Evolutionary conservation across 129 eudicot genomes (phyloP).

Genomic region (Artemisia annua): DNA sequence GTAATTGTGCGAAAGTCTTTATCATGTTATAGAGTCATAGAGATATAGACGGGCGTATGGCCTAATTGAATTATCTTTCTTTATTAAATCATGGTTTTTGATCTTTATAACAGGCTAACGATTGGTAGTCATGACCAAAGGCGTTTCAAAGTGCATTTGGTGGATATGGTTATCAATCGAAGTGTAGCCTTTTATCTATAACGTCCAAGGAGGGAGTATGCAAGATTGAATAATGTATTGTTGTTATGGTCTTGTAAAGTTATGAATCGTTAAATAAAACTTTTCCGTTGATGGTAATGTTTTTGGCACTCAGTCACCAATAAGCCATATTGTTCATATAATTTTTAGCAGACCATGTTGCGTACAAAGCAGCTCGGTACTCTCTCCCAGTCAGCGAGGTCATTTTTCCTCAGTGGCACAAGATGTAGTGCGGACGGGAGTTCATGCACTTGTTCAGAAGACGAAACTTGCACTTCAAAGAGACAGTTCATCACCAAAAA

Average conservation of each 20-base stretch:
- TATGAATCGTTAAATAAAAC: background rate
- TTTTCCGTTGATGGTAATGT: background rate
- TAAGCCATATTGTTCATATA: background rate
- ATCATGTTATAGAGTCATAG: background rate
- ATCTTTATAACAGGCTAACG: background rate
- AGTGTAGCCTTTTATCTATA: no score
- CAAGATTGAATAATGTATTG: background rate
- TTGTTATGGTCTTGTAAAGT: slow-evolving; percentile 6
- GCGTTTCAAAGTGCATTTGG: background rate
- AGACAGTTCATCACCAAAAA: slow-evolving; percentile 43
- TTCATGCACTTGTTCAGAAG: slow-evolving; percentile 90
- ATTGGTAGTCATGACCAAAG: slow-evolving; percentile 2
- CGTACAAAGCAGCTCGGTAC: slow-evolving; percentile 87
- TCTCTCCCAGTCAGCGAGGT: slow-evolving; percentile 86
- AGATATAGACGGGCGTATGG: background rate
- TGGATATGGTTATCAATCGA: slow-evolving; percentile 1
- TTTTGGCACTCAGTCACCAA: background rate
- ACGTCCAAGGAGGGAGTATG: no score
- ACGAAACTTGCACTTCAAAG: slow-evolving; percentile 73
- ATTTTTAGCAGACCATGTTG: slow-evolving; percentile 58
- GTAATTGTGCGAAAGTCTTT: background rate
- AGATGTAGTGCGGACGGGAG: slow-evolving; percentile 91
- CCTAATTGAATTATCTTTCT: background rate
- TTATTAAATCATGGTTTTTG: background rate
- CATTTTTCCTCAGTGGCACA: slow-evolving; percentile 78